Evolutionary conservation across 352 stramenopile genomes (phyloP), one percentile per base, ranked within the genome.

Genomic region (Pythium brassicae): DNA sequence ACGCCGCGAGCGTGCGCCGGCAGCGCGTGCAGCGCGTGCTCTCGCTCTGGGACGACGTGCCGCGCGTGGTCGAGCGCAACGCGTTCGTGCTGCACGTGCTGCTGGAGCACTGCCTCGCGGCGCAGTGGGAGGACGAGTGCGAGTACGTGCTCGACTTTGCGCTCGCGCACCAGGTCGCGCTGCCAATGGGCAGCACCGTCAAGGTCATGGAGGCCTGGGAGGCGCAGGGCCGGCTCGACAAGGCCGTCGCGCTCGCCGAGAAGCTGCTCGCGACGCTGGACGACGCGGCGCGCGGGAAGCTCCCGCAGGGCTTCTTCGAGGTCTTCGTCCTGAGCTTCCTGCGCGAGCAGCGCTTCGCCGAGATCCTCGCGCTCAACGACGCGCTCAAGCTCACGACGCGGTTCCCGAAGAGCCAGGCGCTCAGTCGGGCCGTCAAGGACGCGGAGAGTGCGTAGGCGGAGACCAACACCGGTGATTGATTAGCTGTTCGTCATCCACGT

Each of bases 71-170:
- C 19, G 55, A 40, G 43, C 66, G 57, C 20, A 70, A 75, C 27
- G 69, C 60, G 3, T 84, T 84, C 57, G 55, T 84, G n/a, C 55
- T 81, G 34, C 66, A 77, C 26, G 37, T 84, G 53, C 42, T 84
- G 10, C 49, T 84, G 8, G 69, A 73, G 22, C 48, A 77, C 26
- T 79, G 68, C 42, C 22, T 78, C 19, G 44, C 63, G 10, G 57
- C 53, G 19, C 15, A 34, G 9, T 66, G 57, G 54, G 50, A 69
- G 4, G 53, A 64, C 40, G 61, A 61, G 22, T 68, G 63, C 20
- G 51, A 60, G 25, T 57, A 59, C 14, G 29, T 67, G 22, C 37
- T 64, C 9, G 62, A 65, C 20, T 57, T 57, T 4, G 53, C 58
- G 25, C 53, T 75, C 7, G 40, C 22, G 6, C 26, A 61, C 37